Conservation (phyloP, 1,139 yeast genomes). For the Tardiomyces blankii region DNA sequence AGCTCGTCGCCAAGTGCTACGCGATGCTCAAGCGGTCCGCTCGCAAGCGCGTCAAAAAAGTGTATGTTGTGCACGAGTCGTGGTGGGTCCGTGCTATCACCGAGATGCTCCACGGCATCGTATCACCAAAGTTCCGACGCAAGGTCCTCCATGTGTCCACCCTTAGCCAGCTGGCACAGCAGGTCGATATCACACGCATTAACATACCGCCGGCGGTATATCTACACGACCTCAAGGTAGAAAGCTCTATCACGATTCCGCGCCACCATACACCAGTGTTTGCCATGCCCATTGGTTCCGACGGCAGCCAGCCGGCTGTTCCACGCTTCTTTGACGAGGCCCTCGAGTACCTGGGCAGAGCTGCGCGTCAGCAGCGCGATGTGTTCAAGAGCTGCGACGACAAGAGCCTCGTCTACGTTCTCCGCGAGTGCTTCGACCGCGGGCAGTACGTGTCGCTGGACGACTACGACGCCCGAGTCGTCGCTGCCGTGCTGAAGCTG, state of each 20-base stretch:
- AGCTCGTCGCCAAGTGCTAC: slow-evolving; percentile 69
- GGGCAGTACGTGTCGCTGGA: slow-evolving; percentile 26
- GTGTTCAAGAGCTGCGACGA: slow-evolving; percentile 18
- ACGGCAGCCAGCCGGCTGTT: slow-evolving; percentile 8
- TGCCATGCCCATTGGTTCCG: slow-evolving; percentile 19
- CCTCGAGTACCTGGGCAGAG: slow-evolving; percentile 11
- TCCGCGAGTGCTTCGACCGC: slow-evolving; percentile 28
- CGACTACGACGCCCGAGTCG: slow-evolving; percentile 28
- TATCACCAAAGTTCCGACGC: slow-evolving; percentile 34
- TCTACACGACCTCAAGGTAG: slow-evolving; percentile 34
- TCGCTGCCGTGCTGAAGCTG: slow-evolving; percentile 26
- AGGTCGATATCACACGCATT: slow-evolving; percentile 62
- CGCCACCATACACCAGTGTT: slow-evolving; percentile 25
- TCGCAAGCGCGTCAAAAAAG: slow-evolving; percentile 44
- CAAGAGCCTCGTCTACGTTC: slow-evolving; percentile 17
- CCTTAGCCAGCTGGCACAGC: slow-evolving; percentile 49
- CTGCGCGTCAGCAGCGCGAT: slow-evolving; percentile 5
- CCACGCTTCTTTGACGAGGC: slow-evolving; percentile 24
- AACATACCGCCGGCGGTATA: slow-evolving; percentile 72
- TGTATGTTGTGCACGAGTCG: slow-evolving; percentile 81
- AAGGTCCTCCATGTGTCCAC: slow-evolving; percentile 35
- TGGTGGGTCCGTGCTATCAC: slow-evolving; percentile 80
- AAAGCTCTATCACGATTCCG: slow-evolving; percentile 24
- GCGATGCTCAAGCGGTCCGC: slow-evolving; percentile 52
- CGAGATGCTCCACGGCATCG: slow-evolving; percentile 56